A percentile compares a stretch with the other conserved stretches of the same genome.
These are phyloP conservation scores for Camellia granthamiana DNA, from an alignment of 148 eudicot species.

Conservation along the genomic window DNA sequence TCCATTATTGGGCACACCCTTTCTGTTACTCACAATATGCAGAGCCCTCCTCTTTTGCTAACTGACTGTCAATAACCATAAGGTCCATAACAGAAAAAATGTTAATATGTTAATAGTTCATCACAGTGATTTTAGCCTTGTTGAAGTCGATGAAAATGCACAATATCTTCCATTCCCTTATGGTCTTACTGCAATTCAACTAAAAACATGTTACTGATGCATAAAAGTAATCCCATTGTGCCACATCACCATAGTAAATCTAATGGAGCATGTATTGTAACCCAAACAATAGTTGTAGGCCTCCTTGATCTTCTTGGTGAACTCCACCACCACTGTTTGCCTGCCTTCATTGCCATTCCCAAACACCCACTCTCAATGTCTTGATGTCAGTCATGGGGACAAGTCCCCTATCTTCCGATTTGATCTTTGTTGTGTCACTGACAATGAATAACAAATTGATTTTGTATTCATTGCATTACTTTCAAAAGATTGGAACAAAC, in stretches of 20 bases:
- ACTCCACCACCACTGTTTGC: neutral
- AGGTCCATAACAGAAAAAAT: too few species aligned
- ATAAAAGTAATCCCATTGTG: neutral
- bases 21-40: neutral
- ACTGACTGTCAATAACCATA: too few species aligned
- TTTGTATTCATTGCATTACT: neutral
- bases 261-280: neutral
- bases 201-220: neutral
- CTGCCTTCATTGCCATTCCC: neutral
- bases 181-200: too few species aligned
- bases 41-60: neutral
- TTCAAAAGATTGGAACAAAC: neutral
- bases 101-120: too few species aligned
- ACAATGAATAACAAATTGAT: neutral
- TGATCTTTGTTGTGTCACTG: neutral
- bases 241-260: neutral
- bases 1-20: neutral
- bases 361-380: neutral
- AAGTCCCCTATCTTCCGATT: neutral
- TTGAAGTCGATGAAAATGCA: too few species aligned
- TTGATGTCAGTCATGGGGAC: neutral
- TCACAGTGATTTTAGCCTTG: too few species aligned
- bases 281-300: too few species aligned
- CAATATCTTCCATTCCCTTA: too few species aligned
- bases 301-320: neutral